Evolutionary conservation across 1,139 yeast genomes (phyloP).

Genomic region (Spathaspora sp.): DNA sequence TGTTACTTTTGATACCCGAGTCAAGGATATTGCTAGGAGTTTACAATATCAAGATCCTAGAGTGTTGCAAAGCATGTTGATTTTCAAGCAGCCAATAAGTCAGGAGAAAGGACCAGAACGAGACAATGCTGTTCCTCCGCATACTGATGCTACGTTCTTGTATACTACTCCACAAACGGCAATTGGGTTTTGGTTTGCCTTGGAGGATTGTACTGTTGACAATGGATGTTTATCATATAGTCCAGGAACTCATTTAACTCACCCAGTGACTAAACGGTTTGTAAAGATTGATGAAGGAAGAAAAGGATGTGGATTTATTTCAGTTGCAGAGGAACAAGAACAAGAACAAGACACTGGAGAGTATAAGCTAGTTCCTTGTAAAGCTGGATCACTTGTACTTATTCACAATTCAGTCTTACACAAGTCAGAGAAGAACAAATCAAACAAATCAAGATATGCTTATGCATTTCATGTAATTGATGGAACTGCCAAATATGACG

Average conservation of each 20-base stretch:
- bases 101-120: constrained; percentile 30
- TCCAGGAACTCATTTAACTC: constrained; percentile 71
- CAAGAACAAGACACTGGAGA: constrained; percentile 27
- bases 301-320: constrained; percentile 53
- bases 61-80: constrained; percentile 77
- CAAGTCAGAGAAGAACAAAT: constrained; percentile 61
- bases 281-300: constrained; percentile 50
- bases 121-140: constrained; percentile 72
- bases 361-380: constrained; percentile 58
- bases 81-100: constrained; percentile 66
- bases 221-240: constrained; percentile 73
- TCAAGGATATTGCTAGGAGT: constrained; percentile 51
- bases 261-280: constrained; percentile 63
- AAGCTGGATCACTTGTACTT: constrained; percentile 68
- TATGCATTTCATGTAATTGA: constrained; percentile 82
- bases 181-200: constrained; percentile 80
- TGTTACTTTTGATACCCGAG: constrained; percentile 52
- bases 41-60: constrained; percentile 63
- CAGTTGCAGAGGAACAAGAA: constrained; percentile 23
- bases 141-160: constrained; percentile 73
- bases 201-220: constrained; percentile 65
- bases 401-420: constrained; percentile 73
- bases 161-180: constrained; percentile 73
- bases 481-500: constrained; percentile 59
- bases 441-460: constrained; percentile 63